Base-by-base conservation (phyloP, 768 basidiomycete genomes). In the Boletus insuetus region DNA sequence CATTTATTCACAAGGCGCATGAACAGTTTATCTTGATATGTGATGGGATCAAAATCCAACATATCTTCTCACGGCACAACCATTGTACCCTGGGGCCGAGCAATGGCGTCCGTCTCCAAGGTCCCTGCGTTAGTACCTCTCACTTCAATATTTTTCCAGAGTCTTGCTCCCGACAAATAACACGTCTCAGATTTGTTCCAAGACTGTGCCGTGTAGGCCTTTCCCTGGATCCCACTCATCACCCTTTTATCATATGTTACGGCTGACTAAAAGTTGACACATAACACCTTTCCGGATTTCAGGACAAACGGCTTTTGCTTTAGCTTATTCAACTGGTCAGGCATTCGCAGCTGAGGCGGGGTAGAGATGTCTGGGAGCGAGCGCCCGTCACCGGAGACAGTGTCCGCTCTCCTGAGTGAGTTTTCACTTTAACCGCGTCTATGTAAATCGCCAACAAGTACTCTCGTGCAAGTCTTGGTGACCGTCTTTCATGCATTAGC, bases 391-490 rank as follows among this genome's bases (percentile, higher is more conserved):
- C 64, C 65, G 3, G 53, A 47, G 9, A 51, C 37, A 16, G 51
- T 64, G 47, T 61, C 59, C 46, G 14, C 44, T 43, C 34, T 66
- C n/a, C 12, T 66, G 40, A 57, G 64, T 66, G 42, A 53, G 64
- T 51, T 32, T 39, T 46, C 19, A 24, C 10, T 38, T 34, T 20
- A 24, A 41, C 13, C 32, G 16, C 12, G 14, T 7, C 17, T 14
- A 24, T 12, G 40, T 26, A 32, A 41, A 50, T 48, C 40, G 19
- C 46, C 29, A 29, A 56, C 32, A 19, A 46, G 3, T n/a, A 9
- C 38, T 12, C 42, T 29, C 48, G 13, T 3, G 8, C 38, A 31
- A 68, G 67, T 68, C 29, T 17, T 63, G 24, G 31, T 17, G 34
- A 61, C 66, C 16, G 32, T 66, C 40, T 46, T 71, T 12, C 61